Evolutionary conservation across 768 basidiomycete genomes (phyloP), one percentile per base, ranked within the genome.

Genomic region (Asterophora parasitica): DNA sequence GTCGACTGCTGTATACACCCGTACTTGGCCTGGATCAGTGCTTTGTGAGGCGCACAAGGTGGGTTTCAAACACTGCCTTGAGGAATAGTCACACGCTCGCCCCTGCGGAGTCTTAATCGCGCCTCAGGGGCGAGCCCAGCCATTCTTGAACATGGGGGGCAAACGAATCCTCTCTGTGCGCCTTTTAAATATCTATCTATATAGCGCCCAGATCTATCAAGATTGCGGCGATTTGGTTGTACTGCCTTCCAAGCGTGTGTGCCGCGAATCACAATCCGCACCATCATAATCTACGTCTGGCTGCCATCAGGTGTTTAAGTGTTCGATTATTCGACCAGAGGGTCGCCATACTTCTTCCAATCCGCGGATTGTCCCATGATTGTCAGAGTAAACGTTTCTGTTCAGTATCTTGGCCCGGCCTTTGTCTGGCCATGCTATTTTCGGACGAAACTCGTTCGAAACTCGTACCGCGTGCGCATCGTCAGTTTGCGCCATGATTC

Each of bases 11-110:
- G 30, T 13, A n/a, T 32, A 31, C 17, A 11, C 19, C n/a, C 30
- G n/a, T 44, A 28, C 16, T 31, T 35, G 19, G 19, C 32, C 42
- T 40, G 46, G 42, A 44, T 51, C 41, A 48, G 46, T 34, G 28
- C 19, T 9, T n/a, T 41, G 20, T 44, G 51, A 20, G 51, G 51
- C 51, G 51, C n/a, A 42, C 50, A 44, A 36, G 34, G 23, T 45
- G 33, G 42, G 42, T 41, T 52, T 44, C 43, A 48, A 43, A 28
- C 36, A 36, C 30, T 43, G 32, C 16, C 31, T 28, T 39, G 36
- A 52, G 51, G 51, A 52, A 52, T 46, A 48, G 48, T 53, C 52
- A 49, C 52, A 53, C 51, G 51, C 44, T 53, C 27, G 28, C 43
- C 51, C 51, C 44, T 20, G 36, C 52, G 52, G 52, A 53, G 52